phyloP scores from a whole-genome alignment of 352 stramenopile species.

The Phytophthora cactorum region DNA sequence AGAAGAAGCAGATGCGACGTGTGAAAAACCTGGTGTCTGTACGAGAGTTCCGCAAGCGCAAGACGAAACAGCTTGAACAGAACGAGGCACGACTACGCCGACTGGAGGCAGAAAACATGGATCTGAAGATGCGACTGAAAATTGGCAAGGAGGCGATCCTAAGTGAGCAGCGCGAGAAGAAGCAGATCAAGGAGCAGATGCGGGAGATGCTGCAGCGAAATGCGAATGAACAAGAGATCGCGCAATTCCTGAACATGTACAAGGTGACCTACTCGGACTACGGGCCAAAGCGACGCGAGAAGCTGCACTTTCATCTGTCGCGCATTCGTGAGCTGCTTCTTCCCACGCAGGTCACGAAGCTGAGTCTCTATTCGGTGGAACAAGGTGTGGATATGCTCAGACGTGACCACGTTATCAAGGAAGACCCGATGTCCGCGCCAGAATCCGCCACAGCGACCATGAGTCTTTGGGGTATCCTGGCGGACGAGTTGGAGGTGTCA shows the following conservation, averaged over 20 bases:
- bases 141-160: slow-evolving; percentile 81
- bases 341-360: slow-evolving; percentile 80
- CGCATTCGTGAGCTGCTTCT: slow-evolving; percentile 76
- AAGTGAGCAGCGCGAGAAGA: slow-evolving; percentile 78
- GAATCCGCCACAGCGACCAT: slow-evolving; percentile 60
- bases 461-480: slow-evolving; percentile 78
- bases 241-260: slow-evolving; percentile 84
- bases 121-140: slow-evolving; percentile 83
- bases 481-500: slow-evolving; percentile 71
- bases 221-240: slow-evolving; percentile 75
- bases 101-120: slow-evolving; percentile 79
- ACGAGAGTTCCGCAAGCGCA: slow-evolving; percentile 79
- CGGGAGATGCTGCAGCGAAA: slow-evolving; percentile 73
- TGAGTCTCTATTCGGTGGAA: slow-evolving; percentile 80
- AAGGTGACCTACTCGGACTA: slow-evolving; percentile 86
- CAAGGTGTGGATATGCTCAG: slow-evolving; percentile 68
- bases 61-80: slow-evolving; percentile 75
- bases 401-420: slow-evolving; percentile 65
- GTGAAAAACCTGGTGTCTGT: slow-evolving; percentile 80
- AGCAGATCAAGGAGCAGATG: slow-evolving; percentile 85
- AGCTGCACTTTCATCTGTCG: slow-evolving; percentile 75
- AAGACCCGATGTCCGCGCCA: slow-evolving; percentile 55
- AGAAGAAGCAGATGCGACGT: slow-evolving; percentile 70
- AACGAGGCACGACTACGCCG: slow-evolving; percentile 68
- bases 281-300: slow-evolving; percentile 72